Evolutionary conservation across 192 early-diverging fungal genomes (phyloP), one percentile per base, ranked within the genome.

Genomic region (Dissophora ornata): DNA sequence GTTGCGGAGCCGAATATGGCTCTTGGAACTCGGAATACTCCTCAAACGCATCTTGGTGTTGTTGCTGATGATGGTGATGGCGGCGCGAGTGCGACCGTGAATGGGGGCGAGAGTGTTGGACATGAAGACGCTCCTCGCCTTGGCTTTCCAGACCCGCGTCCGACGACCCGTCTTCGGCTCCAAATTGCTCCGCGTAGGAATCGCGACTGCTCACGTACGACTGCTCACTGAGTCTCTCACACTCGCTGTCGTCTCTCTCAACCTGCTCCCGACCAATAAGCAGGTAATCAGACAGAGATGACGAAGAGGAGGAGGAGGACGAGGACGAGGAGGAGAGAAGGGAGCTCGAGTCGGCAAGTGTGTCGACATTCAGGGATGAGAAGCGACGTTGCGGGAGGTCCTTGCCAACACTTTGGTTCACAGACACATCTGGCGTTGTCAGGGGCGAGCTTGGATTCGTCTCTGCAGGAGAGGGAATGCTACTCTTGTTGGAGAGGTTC

Each of bases 231-330:
- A 30, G 52, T 4, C 34, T 50, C 19, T 66, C 63, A 25, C n/a
- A 19, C 21, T 38, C 56, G 16, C 62, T 66, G 21, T 66, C 62
- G 11, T 77, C 63, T 1, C 34, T 53, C 30, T 77, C 73, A 28
- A 63, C 60, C 13, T 52, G 69, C 15, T 61, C 58, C 22, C 67
- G 73, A 11, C 73, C 73, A 51, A 77, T 77, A 19, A 77, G 26
- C 25, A 77, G 38, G 33, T 55, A 77, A 15, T 77, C 73, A 0
- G 62, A 75, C 6, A 75, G 51, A n/a, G 69, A 71, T 1, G 71
- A 75, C 13, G 71, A 60, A 4, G 71, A 66, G 2, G 71, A 65
- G 1, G 58, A 67, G n/a, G 30, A 46, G 6, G 64, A 28, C 9
- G 53, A 29, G 10, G 69, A 63, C 12, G 62, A 56, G 10, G 52